Base-by-base conservation (phyloP, 441 rosid genomes). In the Erysimum cheiri region DNA sequence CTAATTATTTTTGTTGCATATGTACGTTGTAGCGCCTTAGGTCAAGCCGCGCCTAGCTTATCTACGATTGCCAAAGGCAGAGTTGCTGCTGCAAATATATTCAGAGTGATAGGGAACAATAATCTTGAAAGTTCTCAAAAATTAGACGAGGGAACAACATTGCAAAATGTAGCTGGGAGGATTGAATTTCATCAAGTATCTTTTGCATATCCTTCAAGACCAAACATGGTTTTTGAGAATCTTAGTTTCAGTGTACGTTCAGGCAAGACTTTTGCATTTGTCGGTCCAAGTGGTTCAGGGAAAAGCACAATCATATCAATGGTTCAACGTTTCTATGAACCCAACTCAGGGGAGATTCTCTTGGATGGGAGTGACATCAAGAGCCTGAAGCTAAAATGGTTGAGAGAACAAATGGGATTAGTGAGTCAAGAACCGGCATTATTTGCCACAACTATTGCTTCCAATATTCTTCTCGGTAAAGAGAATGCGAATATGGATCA, bases 231-330 rank as follows among this genome's bases (percentile, higher is more conserved):
- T 47, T 84, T 92, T 11, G 90, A 90, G 62, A 79, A 84, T 61
- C 77, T 90, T 70, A 85, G 89, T 82, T 84, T 92, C 66, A 76
- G 84, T 4, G 47, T 90, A 29, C 57, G 50, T 61, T 82, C 96
- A 15, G 89, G 89, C 60, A 83, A 83, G 77, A 90, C 84, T 2
- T 75, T 81, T 72, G 96, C 96, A 3, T 76, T 89, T 68, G 92
- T 88, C 2, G 97, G 97, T 71, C 93, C 93, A 1, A 92, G 97
- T 29, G 97, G 97, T 31, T 89, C 97, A 3, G 97, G 96, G 58
- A 92, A 92, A 83, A 92, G 97, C 77, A 92, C 92, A 19, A 80
- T 89, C 71, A 82, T 89, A 75, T 84, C 96, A 72, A 70, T 92
- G 92, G 81, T 92, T 72, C 94, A 89, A 61, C 91, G 94, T 66